Evolutionary conservation across 108 stramenopile genomes (phyloP).

Genomic region (Nitzschia sp.): DNA sequence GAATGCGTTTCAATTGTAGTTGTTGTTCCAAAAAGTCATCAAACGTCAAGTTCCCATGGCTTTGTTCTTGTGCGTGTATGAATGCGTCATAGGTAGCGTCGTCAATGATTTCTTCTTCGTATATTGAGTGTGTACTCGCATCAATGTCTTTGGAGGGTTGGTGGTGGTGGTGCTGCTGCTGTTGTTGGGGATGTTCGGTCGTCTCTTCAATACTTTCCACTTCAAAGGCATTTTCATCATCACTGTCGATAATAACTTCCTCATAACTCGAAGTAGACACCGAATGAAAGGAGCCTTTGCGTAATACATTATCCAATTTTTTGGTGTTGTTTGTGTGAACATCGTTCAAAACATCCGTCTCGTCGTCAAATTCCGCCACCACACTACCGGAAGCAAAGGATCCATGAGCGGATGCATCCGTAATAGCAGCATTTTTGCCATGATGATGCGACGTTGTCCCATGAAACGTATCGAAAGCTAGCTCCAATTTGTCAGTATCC

Average conservation of each 20-base stretch:
- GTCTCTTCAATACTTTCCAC: neutral
- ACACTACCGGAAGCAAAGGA: no score
- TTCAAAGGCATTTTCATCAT: neutral
- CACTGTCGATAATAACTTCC: neutral
- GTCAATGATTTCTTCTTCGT: slow-evolving; percentile 6
- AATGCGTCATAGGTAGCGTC: slow-evolving; percentile 1
- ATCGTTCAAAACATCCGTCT: no score
- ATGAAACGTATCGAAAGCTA: no score
- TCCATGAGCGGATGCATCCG: no score
- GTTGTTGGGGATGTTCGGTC: no score
- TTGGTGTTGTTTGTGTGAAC: no score
- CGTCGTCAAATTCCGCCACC: no score
- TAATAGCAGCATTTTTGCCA: no score
- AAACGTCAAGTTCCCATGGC: neutral
- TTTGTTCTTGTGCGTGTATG: neutral
- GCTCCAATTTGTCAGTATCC: no score
- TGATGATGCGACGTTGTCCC: no score
- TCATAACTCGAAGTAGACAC: neutral
- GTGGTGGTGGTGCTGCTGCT: neutral
- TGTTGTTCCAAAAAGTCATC: neutral
- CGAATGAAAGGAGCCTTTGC: neutral
- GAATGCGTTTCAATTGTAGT: neutral
- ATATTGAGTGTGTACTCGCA: no score
- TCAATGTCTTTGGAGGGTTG: neutral
- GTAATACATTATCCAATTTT: no score